Evolutionary conservation across 371 early-diverging fungal genomes (phyloP), one percentile per base, ranked within the genome.

Genomic region (Dipsacomyces acuminosporus): DNA sequence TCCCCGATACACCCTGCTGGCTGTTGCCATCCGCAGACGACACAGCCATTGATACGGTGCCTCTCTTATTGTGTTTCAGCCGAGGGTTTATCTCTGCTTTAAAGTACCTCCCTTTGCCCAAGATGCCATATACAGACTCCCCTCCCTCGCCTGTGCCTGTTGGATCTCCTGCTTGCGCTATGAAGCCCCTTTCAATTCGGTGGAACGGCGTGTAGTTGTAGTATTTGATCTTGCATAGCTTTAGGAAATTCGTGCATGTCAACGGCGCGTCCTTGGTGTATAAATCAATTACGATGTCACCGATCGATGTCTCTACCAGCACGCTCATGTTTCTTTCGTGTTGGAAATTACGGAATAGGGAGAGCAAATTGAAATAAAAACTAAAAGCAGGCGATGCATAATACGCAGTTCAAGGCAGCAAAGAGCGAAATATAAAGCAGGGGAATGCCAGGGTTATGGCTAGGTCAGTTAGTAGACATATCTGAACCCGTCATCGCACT

Each of bases 271-370:
- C 80, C 45, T 88, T 78, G 1, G 82, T 80, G 57, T 86, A 78
- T 14, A 98, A 79, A 71, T 98, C 96, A 25, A 98, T 88, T 42
- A 96, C 96, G 36, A 98, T 77, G 65, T 94, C 94, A 22, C 98
- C 98, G 11, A 89, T 67, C 0, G 93, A 89, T 0, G 98, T 98
- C 73, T 96, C 94, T 19, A 95, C 38, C 17, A 90, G 77, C 15
- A 93, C 93, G 46, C 73, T 73, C 73, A 73, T 73, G 5, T 38
- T 13, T 38, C 38, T 38, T 38, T 34, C 8, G 34, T 34, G 34
- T 7, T 34, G 14, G 14, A 8, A 14, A 34, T 34, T 8, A 14
- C 14, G 14, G 34, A 14, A 34, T 34, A 14, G 7, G 34, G 34
- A 34, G n/a, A n/a, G n/a, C n/a, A n/a, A n/a, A n/a, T n/a, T n/a